Base-by-base conservation (phyloP, 345 rosid species). In the Luvunga scandens region DNA sequence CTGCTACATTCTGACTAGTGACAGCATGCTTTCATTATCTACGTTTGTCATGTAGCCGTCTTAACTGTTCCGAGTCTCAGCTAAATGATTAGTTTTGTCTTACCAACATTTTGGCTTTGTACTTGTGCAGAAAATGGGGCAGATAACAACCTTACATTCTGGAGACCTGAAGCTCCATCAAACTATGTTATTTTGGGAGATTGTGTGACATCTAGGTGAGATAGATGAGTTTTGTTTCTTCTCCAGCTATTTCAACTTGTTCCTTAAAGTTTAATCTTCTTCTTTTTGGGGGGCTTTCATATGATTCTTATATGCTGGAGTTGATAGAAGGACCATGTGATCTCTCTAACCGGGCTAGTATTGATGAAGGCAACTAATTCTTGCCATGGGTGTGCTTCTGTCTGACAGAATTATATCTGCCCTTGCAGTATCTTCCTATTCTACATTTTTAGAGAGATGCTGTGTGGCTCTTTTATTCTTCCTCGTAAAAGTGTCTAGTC, bases 121-220 rank as follows among this genome's bases (percentile, higher is more conserved):
- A 66, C 71, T 45, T 76, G 4, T 83, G 81, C 94, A 96, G 99
- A 90, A 80, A 90, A 84, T 84, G 97, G 93, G 55, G 83, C 90
- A 16, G 80, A 70, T 80, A 89, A 90, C 84, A 90, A 87, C 75
- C 97, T 96, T 77, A 92, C 99, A 55, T 88, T 96, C 81, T 96
- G 99, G 99, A 91, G 99, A 83, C 97, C 99, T 81, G 91, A 83
- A 72, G 95, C 98, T 82, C 98, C 99, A 57, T 80, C 98, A 66
- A 92, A 96, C 83, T 96, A 92, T 89, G 98, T 92, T 83, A 91
- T 92, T 76, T 79, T 96, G 83, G 99, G 99, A 81, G 99, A 96
- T 80, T 96, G 98, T 84, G 94, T 96, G 87, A 96, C 98, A 30
- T 92, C 99, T 80, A 96, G 97, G 99, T 94, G 85, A 83, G 72